Evolutionary conservation across 768 basidiomycete genomes (phyloP), one percentile per base, ranked within the genome.

Genomic region (Xanthoconium stramineum): DNA sequence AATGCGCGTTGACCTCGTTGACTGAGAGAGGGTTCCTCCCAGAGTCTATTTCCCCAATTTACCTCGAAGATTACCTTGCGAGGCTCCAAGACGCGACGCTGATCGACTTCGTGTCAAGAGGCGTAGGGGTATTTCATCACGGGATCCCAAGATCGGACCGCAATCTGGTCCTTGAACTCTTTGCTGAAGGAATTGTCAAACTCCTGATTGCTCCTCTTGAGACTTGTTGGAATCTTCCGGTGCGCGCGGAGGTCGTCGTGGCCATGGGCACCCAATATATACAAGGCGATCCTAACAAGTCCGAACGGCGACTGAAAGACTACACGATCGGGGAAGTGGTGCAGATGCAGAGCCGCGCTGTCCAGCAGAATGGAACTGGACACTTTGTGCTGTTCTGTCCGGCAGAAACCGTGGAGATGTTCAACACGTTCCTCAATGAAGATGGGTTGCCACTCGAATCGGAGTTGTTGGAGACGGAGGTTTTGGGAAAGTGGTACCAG

Each of bases 381-480:
- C 79, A 80, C 54, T 94, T 96, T 74, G 78, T 88, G 65, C 73
- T 98, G 45, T 90, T 99, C 67, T 98, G 96, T 70, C 95, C 94
- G 61, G 78, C 84, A 7, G 95, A 97, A 69, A 83, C 86, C 47
- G 83, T 84, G 58, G 90, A 93, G 59, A 86, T 87, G 14, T 86
- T 93, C 68, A 80, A 81, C 43, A 85, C 88, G 28, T 94, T 96
- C 76, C 73, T 99, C 59, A 85, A 86, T 54, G 64, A 67, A 33
- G 88, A 94, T 20, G 97, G 97, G 6, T 75, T 96, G 20, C 92
- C 94, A 2, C 74, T 98, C 36, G 97, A 99, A 72, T 98, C 96
- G 10, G 76, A 77, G 29, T 72, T 98, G 11, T 68, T 81, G 36
- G 82, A 81, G 55, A 78, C 78, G 40, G 68, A 75, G 10, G 69